These are phyloP conservation scores for Alternaria consortialis DNA, from an alignment of 2,329 filamentous ascomycete genomes.

Conservation along the genomic window DNA sequence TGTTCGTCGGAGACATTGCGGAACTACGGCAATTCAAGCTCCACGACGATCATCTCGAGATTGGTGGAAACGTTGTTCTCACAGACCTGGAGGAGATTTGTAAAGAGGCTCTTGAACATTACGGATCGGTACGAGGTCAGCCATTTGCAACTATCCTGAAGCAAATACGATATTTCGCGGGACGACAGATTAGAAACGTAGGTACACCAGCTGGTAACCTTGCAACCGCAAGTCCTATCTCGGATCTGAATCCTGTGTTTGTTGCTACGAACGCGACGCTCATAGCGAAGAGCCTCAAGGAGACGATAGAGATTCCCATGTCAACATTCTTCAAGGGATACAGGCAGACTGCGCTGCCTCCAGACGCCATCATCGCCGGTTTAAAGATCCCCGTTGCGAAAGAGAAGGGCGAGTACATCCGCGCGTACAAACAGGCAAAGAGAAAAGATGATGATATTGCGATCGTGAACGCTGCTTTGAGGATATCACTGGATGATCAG, in stretches of 20 bases:
- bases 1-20: conserved; percentile 91
- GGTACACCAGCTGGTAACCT: conserved; percentile 95
- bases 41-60: conserved; percentile 81
- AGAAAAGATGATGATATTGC: conserved; percentile 98
- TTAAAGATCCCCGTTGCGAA: conserved; percentile 83
- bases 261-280: conserved; percentile 85
- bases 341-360: conserved; percentile 79
- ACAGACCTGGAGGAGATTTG: conserved; percentile 91
- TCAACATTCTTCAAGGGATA: conserved; percentile 92
- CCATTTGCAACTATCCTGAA: conserved; percentile 92
- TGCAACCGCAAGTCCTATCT: conserved; percentile 93
- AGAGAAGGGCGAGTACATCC: conserved; percentile 81
- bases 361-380: conserved; percentile 83
- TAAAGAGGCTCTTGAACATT: conserved; percentile 78
- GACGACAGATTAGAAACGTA: conserved; percentile 95
- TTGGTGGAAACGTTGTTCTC: conserved; percentile 90
- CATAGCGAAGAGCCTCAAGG: conserved; percentile 77
- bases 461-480: conserved; percentile 89
- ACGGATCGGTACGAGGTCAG: conserved; percentile 75
- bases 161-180: conserved; percentile 93
- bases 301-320: conserved; percentile 89
- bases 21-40: conserved; percentile 86
- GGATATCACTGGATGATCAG: conserved; percentile 73
- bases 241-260: conserved; percentile 93
- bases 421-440: conserved; percentile 95